Conservation (phyloP, 805 yeast species). For the Naumovozyma baii region DNA sequence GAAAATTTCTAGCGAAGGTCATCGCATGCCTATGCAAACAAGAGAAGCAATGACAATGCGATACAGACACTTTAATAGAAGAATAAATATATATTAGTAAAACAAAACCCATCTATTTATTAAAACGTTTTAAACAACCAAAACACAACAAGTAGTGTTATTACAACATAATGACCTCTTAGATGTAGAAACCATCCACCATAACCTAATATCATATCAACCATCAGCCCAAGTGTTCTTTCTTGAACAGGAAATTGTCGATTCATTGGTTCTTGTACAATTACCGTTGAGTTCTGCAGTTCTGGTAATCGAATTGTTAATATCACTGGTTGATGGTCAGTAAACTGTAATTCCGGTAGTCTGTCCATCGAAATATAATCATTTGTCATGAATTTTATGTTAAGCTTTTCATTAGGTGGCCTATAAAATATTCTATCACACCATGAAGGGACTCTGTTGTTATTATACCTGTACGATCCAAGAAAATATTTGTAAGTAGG, state of each 20-base stretch:
- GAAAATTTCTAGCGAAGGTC: too few species aligned
- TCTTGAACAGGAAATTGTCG: too few species aligned
- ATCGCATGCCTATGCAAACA: too few species aligned
- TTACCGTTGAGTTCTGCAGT: not conserved
- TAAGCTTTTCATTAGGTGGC: constrained; percentile 26
- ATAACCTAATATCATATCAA: constrained; percentile 21
- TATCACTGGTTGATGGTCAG: constrained; percentile 80
- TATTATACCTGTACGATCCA: constrained; percentile 36
- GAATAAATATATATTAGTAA: too few species aligned
- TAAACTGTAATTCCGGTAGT: constrained; percentile 34
- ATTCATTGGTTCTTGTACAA: not conserved
- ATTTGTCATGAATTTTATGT: not conserved
- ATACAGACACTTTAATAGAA: too few species aligned
- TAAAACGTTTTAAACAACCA: not conserved
- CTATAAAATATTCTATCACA: constrained; percentile 74
- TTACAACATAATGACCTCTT: constrained; percentile 8
- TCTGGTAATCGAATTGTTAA: constrained; percentile 34
- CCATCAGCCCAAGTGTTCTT: constrained; percentile 7
- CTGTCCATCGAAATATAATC: constrained; percentile 40
- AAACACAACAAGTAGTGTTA: constrained; percentile 1
- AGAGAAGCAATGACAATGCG: too few species aligned
- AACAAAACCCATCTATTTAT: too few species aligned
- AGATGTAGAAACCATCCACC: constrained; percentile 17
- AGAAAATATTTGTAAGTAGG: constrained; percentile 75
- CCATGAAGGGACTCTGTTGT: constrained; percentile 73